A percentile compares a stretch with the other conserved stretches of the same genome.
Conservation (phyloP, 2,329 filamentous ascomycete species). For the Stagonosporopsis cucurbitacearum region DNA sequence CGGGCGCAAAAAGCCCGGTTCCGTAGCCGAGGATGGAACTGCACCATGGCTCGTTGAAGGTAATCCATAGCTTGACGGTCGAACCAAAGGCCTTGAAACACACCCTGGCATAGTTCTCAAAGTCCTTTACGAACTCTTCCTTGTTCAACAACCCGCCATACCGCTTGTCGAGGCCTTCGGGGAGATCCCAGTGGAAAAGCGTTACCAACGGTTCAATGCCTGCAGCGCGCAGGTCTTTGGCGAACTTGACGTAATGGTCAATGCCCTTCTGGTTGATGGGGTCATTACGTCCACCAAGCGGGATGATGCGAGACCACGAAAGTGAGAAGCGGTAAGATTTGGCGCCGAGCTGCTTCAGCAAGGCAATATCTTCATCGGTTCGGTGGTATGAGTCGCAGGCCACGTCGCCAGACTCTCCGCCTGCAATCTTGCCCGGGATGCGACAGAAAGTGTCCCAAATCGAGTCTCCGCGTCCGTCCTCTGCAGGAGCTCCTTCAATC, state of each 20-base stretch:
- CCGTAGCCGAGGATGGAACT: constrained; percentile 81
- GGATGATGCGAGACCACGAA: constrained; percentile 83
- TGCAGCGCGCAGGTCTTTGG: constrained; percentile 76
- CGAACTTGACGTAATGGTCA: constrained; percentile 78
- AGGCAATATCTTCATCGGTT: constrained; percentile 75
- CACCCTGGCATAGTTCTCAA: constrained; percentile 76
- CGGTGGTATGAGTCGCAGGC: constrained; percentile 90
- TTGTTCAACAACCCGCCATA: constrained; percentile 84
- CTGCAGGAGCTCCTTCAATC: constrained; percentile 77
- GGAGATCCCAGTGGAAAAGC: constrained; percentile 87
- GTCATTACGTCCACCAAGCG: constrained; percentile 81
- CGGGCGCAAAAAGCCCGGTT: constrained; percentile 79
- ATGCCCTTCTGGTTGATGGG: constrained; percentile 80
- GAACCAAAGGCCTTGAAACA: constrained; percentile 75
- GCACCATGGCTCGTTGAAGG: constrained; percentile 91
- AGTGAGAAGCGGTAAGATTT: constrained; percentile 84
- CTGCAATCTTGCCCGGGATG: constrained; percentile 81
- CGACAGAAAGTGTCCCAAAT: constrained; percentile 93
- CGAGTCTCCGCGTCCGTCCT: constrained; percentile 79
- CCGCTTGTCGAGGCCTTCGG: constrained; percentile 76
- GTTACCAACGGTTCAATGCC: constrained; percentile 84
- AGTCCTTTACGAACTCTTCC: constrained; percentile 82
- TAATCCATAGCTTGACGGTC: constrained; percentile 87
- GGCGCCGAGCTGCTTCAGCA: constrained; percentile 76
- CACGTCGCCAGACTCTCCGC: constrained; percentile 74